These are phyloP conservation scores for Sordariomycetes sp. DNA, from an alignment of 2,329 filamentous ascomycete species.

Conservation along the genomic window DNA sequence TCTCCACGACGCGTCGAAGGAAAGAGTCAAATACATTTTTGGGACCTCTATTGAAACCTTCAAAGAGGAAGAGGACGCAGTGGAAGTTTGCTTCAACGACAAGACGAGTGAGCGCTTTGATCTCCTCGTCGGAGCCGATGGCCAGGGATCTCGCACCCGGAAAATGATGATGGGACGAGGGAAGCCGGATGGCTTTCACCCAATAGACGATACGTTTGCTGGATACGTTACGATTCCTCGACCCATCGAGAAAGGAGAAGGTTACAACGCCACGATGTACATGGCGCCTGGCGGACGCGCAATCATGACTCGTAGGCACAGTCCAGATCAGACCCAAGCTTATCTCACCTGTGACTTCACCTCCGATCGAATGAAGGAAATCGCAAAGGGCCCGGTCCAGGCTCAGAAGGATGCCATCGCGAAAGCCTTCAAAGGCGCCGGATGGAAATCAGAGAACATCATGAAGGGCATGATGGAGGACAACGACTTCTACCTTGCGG, in stretches of 20 bases:
- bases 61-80: constrained; percentile 18
- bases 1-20: constrained; percentile 30
- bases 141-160: constrained; percentile 39
- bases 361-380: constrained; percentile 19
- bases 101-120: constrained; percentile 34
- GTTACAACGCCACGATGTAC: constrained; percentile 26
- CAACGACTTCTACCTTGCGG: constrained; percentile 32
- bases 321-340: constrained; percentile 23
- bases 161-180: too few species aligned
- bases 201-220: constrained; percentile 13
- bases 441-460: constrained; percentile 26
- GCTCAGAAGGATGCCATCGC: constrained; percentile 26
- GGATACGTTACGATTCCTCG: constrained; percentile 23
- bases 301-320: constrained; percentile 30
- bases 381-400: too few species aligned
- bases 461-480: constrained; percentile 16
- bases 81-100: constrained; percentile 31
- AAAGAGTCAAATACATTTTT: constrained; percentile 16
- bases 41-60: constrained; percentile 18
- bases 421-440: constrained; percentile 22
- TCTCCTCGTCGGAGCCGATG: constrained; percentile 46
- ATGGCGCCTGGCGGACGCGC: constrained; percentile 21
- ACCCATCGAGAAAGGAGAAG: constrained; percentile 17
- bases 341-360: constrained; percentile 23
- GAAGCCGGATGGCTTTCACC: constrained; percentile 14